Percentiles rank a stretch among this genome's conserved stretches.
These are phyloP conservation scores for Acidomyces sp. DNA, from an alignment of 495 filamentous ascomycete genomes.

Conservation along the genomic window DNA sequence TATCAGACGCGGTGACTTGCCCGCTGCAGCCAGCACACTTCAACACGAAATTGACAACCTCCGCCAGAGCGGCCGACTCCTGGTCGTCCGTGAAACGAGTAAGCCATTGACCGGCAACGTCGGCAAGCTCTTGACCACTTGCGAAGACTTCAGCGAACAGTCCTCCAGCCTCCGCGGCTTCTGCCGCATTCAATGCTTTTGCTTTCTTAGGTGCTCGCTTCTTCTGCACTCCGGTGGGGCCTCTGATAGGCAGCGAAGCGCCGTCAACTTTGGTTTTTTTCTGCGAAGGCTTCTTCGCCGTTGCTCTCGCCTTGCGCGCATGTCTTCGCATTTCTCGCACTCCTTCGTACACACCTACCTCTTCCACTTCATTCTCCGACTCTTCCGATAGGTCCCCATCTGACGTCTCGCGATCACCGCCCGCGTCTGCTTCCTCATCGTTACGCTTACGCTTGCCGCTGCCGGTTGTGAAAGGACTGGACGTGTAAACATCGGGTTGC, in stretches of 20 bases:
- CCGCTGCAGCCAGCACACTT: constrained; percentile 67
- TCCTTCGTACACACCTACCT: constrained; percentile 53
- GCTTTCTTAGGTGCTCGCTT: constrained; percentile 22
- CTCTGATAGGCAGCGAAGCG: constrained; percentile 28
- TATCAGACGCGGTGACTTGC: constrained; percentile 60
- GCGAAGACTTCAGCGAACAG: constrained; percentile 76
- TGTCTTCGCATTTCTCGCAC: constrained; percentile 43
- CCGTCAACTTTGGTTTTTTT: constrained; percentile 49
- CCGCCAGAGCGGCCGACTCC: constrained; percentile 54
- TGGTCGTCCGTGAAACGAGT: constrained; percentile 56
- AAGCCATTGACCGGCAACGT: constrained; percentile 72
- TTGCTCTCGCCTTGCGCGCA: constrained; percentile 32
- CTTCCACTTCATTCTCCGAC: constrained; percentile 31
- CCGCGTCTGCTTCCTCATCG: constrained; percentile 31
- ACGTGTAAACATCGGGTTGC: constrained; percentile 52
- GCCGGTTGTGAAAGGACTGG: constrained; percentile 23
- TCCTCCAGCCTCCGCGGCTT: constrained; percentile 45
- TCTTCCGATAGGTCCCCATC: constrained; percentile 44
- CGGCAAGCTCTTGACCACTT: constrained; percentile 53
- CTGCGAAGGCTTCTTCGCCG: constrained; percentile 43
- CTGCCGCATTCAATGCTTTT: constrained; percentile 21
- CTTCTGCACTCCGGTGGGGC: constrained; percentile 36
- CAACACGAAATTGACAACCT: constrained; percentile 81
- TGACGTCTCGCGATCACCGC: constrained; percentile 36
- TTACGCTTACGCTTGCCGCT: constrained; percentile 45